These are phyloP conservation scores for Amanita polypyramis DNA, from an alignment of 768 basidiomycete genomes.

Conservation along the genomic window DNA sequence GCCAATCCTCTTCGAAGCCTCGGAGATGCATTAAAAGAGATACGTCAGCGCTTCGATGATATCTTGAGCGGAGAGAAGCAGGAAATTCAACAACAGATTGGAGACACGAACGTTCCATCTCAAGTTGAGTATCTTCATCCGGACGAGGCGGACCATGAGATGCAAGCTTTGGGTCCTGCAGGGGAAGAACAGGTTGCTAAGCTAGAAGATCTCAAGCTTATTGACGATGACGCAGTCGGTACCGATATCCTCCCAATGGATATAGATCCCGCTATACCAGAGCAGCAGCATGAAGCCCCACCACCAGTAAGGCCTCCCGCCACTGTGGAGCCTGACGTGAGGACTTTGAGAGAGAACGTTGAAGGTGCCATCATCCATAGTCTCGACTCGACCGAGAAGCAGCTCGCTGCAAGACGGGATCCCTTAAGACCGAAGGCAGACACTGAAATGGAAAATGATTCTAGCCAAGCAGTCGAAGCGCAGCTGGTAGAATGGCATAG, in stretches of 20 bases:
- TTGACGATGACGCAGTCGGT: slow-evolving; percentile 41
- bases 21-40: slow-evolving; percentile 76
- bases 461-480: slow-evolving; percentile 27
- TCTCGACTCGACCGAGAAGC: slow-evolving; percentile 12
- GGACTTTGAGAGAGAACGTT: slow-evolving; percentile 15
- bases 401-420: slow-evolving; percentile 16
- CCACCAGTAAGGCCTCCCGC: slow-evolving; percentile 10
- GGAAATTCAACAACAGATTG: slow-evolving; percentile 24
- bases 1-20: slow-evolving; percentile 64
- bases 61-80: slow-evolving; percentile 42
- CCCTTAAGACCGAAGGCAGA: slow-evolving; percentile 19
- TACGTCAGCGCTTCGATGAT: slow-evolving; percentile 74
- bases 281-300: slow-evolving; percentile 11
- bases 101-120: slow-evolving; percentile 27
- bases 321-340: slow-evolving; percentile 15
- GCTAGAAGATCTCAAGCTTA: slow-evolving; percentile 68
- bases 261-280: slow-evolving; percentile 21
- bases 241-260: slow-evolving; percentile 38
- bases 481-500: slow-evolving; percentile 54
- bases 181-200: slow-evolving; percentile 76
- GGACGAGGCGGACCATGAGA: slow-evolving; percentile 56
- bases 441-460: slow-evolving; percentile 23
- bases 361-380: slow-evolving; percentile 40
- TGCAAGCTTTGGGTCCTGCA: slow-evolving; percentile 87
- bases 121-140: slow-evolving; percentile 73